Evolutionary conservation across 345 rosid species (phyloP).

Genomic region (Durio zibethinus): DNA sequence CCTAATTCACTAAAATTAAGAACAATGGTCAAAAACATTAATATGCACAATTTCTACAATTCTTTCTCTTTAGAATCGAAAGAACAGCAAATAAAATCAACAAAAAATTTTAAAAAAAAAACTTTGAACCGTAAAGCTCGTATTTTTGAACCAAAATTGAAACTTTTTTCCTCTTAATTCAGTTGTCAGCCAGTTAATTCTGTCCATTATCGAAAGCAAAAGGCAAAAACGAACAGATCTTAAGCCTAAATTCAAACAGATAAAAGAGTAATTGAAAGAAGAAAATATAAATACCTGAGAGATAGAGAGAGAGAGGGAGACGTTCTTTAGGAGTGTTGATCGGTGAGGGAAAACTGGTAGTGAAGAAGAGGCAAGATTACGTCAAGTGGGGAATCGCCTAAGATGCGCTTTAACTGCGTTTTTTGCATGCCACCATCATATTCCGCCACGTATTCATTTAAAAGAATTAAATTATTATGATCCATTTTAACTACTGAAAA

Average conservation of each 20-base stretch:
- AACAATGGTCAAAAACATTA: background rate
- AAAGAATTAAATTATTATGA: background rate
- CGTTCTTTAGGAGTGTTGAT: background rate
- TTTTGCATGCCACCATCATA: background rate
- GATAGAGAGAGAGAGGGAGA: background rate
- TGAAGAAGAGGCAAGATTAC: background rate
- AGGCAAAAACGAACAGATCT: background rate
- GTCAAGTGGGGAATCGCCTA: background rate
- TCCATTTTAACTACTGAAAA: no score
- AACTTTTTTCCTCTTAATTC: background rate
- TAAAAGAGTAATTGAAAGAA: background rate
- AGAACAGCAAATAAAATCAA: background rate
- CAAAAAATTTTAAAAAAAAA: background rate
- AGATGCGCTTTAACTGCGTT: conserved; percentile 1
- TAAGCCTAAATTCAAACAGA: background rate
- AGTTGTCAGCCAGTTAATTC: background rate
- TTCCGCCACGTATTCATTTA: background rate
- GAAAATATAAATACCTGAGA: background rate
- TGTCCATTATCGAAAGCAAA: background rate
- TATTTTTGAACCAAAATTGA: background rate
- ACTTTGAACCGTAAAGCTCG: background rate
- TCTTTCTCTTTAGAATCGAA: background rate
- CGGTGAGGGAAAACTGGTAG: background rate
- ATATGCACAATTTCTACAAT: background rate
- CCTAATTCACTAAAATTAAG: background rate